Evolutionary conservation across 148 eudicot genomes (phyloP), one percentile per base, ranked within the genome.

Genomic region (Hydrangea macrophylla): DNA sequence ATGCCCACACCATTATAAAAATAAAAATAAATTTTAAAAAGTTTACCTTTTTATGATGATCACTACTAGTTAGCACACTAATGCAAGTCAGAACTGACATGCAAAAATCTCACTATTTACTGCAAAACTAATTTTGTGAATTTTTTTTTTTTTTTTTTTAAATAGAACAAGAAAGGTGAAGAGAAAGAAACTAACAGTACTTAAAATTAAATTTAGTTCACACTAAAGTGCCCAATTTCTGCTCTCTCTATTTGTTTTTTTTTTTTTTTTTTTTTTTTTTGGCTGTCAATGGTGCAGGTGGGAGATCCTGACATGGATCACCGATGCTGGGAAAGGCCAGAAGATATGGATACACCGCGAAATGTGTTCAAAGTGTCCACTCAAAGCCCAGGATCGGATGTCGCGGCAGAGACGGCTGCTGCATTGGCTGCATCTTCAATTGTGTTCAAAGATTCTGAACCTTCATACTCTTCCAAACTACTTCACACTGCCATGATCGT

Each of bases 281-380:
- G 53, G 30, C 18, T 40, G 10, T 5, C 6, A 20, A 59, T 70
- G 45, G 58, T 69, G 71, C 73, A 90, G 94, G 97, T 90, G 55
- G 98, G 88, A 39, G 94, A 93, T 35, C 86, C 96, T 20, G 82
- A 86, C 77, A 60, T 22, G 32, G 96, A 93, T 72, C 98, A 93
- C 69, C 57, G 33, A 0, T 92, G 98, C 60, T 92, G 98, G 98
- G 96, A 92, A 55, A 82, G 98, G 65, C 98, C 98, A 0, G 98
- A 92, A 75, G 98, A 92, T 74, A 92, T 92, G 98, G 96, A 90
- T 75, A 92, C 98, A 0, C 83, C 84, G 18, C 89, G 98, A 5
- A 86, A 78, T 12, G 96, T 82, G 10, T 93, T 83, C 81, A 79
- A 82, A 76, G 93, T 93, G 6, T 56, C 88, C 2, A 8, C 83